Conservation (phyloP, 1,284 basidiomycete genomes). For the Apiotrichum laibachii region DNA sequence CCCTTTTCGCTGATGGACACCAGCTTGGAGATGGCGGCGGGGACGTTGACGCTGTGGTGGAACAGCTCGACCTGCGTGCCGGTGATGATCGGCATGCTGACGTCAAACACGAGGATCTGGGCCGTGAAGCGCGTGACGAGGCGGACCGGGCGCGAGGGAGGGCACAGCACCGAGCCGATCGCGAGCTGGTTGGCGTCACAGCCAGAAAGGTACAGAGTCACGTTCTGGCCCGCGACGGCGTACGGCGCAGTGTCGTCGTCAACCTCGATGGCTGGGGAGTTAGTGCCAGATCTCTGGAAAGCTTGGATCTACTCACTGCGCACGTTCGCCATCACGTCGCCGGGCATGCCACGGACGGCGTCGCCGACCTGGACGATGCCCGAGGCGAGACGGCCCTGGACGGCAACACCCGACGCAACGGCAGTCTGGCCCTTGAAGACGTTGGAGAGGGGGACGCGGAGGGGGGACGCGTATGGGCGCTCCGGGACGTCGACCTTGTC, state of each 20-base stretch:
- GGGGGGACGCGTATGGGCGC: conserved; percentile 70
- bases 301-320: conserved; percentile 59
- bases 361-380: conserved; percentile 93
- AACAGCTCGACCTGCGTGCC: conserved; percentile 89
- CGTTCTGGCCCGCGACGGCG: conserved; percentile 87
- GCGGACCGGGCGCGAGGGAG: conserved; percentile 65
- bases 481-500: conserved; percentile 78
- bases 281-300: not conserved
- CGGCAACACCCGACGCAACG: conserved; percentile 65
- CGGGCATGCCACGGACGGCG: conserved; percentile 77
- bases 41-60: conserved; percentile 89
- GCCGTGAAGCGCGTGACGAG: conserved; percentile 75
- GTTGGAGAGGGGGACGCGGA: conserved; percentile 89
- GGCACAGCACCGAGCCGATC: conserved; percentile 87
- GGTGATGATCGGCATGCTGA: conserved; percentile 80
- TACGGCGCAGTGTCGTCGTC: conserved; percentile 77
- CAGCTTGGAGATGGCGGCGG: conserved; percentile 79
- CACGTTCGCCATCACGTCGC: conserved; percentile 82
- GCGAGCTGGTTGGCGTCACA: conserved; percentile 83
- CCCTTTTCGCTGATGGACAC: conserved; percentile 78
- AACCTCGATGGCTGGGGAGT: conserved; percentile 61
- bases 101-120: conserved; percentile 90
- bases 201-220: conserved; percentile 75
- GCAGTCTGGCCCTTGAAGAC: conserved; percentile 87
- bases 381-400: conserved; percentile 80